These are phyloP conservation scores for Cryomyces minteri DNA, from an alignment of 495 filamentous ascomycete species.

Conservation along the genomic window DNA sequence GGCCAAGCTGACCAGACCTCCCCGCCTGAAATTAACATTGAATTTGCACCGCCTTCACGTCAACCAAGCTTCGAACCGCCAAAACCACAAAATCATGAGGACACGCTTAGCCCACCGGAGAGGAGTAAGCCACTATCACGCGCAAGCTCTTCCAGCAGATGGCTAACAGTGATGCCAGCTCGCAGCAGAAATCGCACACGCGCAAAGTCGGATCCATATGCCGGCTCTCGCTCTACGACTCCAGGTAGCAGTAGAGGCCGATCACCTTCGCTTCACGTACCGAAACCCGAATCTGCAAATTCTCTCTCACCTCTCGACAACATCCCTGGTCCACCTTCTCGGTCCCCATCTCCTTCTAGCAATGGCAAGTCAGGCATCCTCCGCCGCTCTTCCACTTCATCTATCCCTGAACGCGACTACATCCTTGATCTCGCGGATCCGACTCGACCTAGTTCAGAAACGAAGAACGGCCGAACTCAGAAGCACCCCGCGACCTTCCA, in stretches of 20 bases:
- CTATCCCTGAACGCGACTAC: slow-evolving; percentile 70
- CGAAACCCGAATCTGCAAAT: slow-evolving; percentile 6
- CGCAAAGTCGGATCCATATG: slow-evolving; percentile 22
- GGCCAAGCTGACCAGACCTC: slow-evolving; percentile 58
- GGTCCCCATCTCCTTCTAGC: slow-evolving; percentile 40
- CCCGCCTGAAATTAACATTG: slow-evolving; percentile 81
- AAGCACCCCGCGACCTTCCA: slow-evolving; percentile 56
- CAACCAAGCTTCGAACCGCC: slow-evolving; percentile 52
- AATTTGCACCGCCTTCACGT: slow-evolving; percentile 59
- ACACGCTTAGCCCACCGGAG: slow-evolving; percentile 71
- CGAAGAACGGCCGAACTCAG: slow-evolving; percentile 40
- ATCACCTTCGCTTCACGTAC: slow-evolving; percentile 10
- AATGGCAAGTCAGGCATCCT: slow-evolving; percentile 5
- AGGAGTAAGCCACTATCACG: slow-evolving; percentile 39
- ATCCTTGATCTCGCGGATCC: slow-evolving; percentile 85
- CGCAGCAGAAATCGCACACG: slow-evolving; percentile 22
- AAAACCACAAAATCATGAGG: slow-evolving; percentile 41
- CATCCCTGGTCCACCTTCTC: slow-evolving; percentile 6
- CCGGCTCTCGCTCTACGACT: slow-evolving; percentile 5
- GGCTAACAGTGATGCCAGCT: slow-evolving; percentile 1
- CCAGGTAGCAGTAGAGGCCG: slow-evolving; percentile 7
- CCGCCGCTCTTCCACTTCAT: slow-evolving; percentile 77
- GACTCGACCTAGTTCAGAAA: slow-evolving; percentile 40
- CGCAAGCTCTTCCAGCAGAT: not conserved
- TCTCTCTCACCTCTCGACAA: slow-evolving; percentile 38